These are phyloP conservation scores for Thalassiosira allenii DNA, from an alignment of 352 stramenopile genomes.

Conservation along the genomic window DNA sequence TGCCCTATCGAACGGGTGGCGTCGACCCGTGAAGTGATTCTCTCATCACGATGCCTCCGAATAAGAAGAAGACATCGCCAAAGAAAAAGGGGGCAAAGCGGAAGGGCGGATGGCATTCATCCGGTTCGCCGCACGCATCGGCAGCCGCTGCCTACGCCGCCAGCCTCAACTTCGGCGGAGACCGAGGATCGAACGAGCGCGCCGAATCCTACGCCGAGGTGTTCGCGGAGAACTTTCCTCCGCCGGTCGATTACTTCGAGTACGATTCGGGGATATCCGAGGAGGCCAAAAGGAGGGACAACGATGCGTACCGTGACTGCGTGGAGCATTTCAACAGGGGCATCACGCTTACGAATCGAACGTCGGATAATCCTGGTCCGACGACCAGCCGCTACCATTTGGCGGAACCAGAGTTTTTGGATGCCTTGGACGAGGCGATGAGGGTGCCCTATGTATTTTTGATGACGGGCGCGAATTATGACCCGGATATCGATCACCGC, in stretches of 20 bases:
- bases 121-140: background rate
- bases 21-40: too few species aligned
- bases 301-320: constrained; percentile 1
- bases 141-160: background rate
- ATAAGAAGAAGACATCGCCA: constrained; percentile 8
- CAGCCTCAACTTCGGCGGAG: background rate
- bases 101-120: background rate
- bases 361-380: background rate
- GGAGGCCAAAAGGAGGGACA: background rate
- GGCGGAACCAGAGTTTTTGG: background rate
- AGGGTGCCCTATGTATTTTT: constrained; percentile 15
- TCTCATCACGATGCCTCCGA: constrained; percentile 8
- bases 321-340: background rate
- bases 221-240: constrained; percentile 16
- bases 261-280: constrained; percentile 1
- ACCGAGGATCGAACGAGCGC: constrained; percentile 5
- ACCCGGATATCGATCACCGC: constrained; percentile 6
- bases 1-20: too few species aligned
- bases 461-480: constrained; percentile 4
- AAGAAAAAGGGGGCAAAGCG: constrained; percentile 1
- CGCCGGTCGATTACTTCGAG: background rate
- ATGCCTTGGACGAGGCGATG: constrained; percentile 25
- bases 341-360: background rate
- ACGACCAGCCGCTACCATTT: constrained; percentile 10
- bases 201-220: constrained; percentile 8